Conservation (phyloP, 208 protist genomes). For the Acanthamoeba lenticulata region DNA sequence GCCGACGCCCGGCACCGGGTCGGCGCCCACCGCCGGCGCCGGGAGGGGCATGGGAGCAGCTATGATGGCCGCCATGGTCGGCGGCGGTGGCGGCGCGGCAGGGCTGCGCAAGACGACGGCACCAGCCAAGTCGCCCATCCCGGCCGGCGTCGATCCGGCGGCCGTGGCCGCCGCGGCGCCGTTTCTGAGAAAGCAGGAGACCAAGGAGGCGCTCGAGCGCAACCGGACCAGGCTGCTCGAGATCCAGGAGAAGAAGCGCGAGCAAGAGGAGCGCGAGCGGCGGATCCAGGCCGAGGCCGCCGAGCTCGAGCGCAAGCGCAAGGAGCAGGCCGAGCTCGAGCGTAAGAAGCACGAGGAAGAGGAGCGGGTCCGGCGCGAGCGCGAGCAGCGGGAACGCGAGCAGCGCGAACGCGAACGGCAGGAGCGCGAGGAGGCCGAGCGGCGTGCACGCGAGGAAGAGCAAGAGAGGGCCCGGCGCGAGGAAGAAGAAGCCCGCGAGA, state of each 20-base stretch:
- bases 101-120: neutral
- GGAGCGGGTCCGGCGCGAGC: neutral
- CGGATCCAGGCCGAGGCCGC: neutral
- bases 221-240: neutral
- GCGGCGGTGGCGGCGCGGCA: neutral
- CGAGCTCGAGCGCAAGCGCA: neutral
- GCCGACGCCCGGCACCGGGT: neutral
- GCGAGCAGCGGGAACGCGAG: neutral
- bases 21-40: neutral
- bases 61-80: conserved; percentile 16
- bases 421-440: neutral
- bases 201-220: neutral
- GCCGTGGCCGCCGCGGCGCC: neutral
- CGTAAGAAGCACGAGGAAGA: neutral
- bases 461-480: neutral
- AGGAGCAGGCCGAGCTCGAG: neutral
- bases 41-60: neutral
- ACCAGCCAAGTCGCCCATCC: neutral
- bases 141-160: neutral
- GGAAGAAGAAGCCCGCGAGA: neutral
- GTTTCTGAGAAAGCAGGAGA: neutral
- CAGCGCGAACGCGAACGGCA: neutral
- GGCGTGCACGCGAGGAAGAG: neutral
- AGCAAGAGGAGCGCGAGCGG: conserved; percentile 2
- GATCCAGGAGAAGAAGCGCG: conserved; percentile 8